Evolutionary conservation across 2,329 filamentous ascomycete genomes (phyloP).

Genomic region (Amauroascus verrucosus): DNA sequence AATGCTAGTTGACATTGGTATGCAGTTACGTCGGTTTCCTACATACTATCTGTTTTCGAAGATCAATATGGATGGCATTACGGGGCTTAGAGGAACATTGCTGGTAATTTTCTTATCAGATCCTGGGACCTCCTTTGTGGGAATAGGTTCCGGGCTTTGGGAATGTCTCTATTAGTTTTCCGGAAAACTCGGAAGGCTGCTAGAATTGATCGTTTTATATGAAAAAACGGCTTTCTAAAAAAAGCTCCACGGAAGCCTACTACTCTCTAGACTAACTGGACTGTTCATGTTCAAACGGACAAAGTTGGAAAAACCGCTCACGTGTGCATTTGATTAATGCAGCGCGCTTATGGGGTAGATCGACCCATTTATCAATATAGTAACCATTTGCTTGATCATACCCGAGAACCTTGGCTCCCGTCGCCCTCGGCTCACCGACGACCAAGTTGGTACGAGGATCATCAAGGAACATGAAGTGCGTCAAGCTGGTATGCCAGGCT

Average conservation of each 20-base stretch:
- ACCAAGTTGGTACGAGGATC: constrained; percentile 46
- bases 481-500: constrained; percentile 48
- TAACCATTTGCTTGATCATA: constrained; percentile 69
- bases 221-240: too few relatives aligned
- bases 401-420: constrained; percentile 57
- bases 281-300: constrained; percentile 23
- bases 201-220: too few relatives aligned
- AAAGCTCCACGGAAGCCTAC: too few relatives aligned
- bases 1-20: too few relatives aligned
- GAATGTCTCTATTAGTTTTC: not conserved
- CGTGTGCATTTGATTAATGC: constrained; percentile 55
- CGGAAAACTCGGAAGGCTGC: too few relatives aligned
- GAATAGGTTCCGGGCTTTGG: not conserved
- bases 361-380: constrained; percentile 60
- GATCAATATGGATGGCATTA: too few relatives aligned
- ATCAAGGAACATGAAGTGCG: constrained; percentile 52
- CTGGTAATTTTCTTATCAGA: too few relatives aligned
- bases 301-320: constrained; percentile 60
- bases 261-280: not conserved
- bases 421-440: constrained; percentile 59
- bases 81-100: too few relatives aligned
- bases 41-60: too few relatives aligned
- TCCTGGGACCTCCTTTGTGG: too few relatives aligned
- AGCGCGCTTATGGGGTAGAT: constrained; percentile 61
- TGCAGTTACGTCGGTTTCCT: too few relatives aligned